phyloP scores from a whole-genome alignment of 495 filamentous ascomycete species.

The Daldinia caldariorum region DNA sequence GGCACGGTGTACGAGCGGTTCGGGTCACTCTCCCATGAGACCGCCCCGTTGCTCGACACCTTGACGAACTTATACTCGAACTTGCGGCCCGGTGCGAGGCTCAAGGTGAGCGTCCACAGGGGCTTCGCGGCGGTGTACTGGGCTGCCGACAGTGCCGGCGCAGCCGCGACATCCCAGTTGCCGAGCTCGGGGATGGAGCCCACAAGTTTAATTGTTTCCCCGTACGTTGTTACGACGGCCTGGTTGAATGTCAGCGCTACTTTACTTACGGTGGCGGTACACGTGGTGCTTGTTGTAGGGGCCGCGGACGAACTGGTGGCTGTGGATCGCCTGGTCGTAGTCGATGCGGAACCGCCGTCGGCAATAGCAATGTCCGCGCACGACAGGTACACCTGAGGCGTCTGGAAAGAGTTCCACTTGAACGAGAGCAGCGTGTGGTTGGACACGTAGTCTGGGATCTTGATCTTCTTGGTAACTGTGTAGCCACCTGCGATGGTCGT shows the following conservation, averaged over 20 bases:
- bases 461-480: slow-evolving; percentile 65
- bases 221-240: slow-evolving; percentile 58
- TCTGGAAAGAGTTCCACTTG: slow-evolving; percentile 68
- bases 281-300: slow-evolving; percentile 29
- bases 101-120: slow-evolving; percentile 58
- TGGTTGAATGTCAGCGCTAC: slow-evolving; percentile 62
- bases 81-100: slow-evolving; percentile 56
- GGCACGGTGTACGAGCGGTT: slow-evolving; percentile 66
- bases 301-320: slow-evolving; percentile 39
- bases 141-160: slow-evolving; percentile 57
- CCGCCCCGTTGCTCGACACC: slow-evolving; percentile 56
- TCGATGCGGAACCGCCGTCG: slow-evolving; percentile 39
- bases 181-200: slow-evolving; percentile 63
- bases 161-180: slow-evolving; percentile 56
- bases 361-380: slow-evolving; percentile 65
- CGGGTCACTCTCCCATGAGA: slow-evolving; percentile 66
- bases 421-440: slow-evolving; percentile 64
- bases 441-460: slow-evolving; percentile 56
- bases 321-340: slow-evolving; percentile 17
- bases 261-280: slow-evolving; percentile 16
- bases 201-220: slow-evolving; percentile 60
- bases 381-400: slow-evolving; percentile 63
- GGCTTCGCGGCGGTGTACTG: slow-evolving; percentile 59
- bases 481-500: slow-evolving; percentile 65
- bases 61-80: slow-evolving; percentile 72